These are phyloP conservation scores for Rhamnella rubrinervis DNA, from an alignment of 331 rosid genomes.

Conservation along the genomic window DNA sequence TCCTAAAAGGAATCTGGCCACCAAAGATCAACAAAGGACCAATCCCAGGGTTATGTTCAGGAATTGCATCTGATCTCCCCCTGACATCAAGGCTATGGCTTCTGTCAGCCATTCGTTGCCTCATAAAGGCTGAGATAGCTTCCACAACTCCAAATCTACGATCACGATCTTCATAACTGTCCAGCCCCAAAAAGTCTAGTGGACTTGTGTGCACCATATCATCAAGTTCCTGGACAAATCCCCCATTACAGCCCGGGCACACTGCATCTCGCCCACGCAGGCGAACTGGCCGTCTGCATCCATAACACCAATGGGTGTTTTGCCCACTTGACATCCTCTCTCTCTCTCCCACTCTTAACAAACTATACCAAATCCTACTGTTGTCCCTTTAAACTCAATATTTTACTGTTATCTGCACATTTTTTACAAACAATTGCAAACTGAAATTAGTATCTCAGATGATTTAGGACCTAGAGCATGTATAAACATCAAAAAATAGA, in stretches of 20 bases:
- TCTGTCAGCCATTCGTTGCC: constrained; percentile 53
- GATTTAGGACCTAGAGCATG: no score
- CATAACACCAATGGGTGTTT: constrained; percentile 68
- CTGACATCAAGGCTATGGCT: constrained; percentile 39
- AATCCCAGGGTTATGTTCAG: constrained; percentile 45
- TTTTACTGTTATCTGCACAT: constrained; percentile 18
- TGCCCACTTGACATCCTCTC: constrained; percentile 57
- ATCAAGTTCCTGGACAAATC: constrained; percentile 65
- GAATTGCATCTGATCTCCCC: constrained; percentile 40
- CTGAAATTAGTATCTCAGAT: no score
- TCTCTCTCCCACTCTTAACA: constrained; percentile 22
- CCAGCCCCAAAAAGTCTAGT: constrained; percentile 38
- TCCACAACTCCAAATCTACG: constrained; percentile 49
- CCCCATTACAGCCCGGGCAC: constrained; percentile 55
- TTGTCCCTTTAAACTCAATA: constrained; percentile 25
- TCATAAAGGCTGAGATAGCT: constrained; percentile 51
- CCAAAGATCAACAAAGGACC: constrained; percentile 68
- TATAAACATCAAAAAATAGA: no score
- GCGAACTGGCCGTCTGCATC: constrained; percentile 45
- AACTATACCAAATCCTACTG: constrained; percentile 15
- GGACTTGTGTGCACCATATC: constrained; percentile 51
- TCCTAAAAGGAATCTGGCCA: constrained; percentile 61
- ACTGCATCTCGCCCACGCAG: constrained; percentile 42
- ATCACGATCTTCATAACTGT: constrained; percentile 36
- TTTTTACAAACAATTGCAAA: no score